These are phyloP conservation scores for Ilex asprella DNA, from an alignment of 257 asterid genomes.

Conservation along the genomic window DNA sequence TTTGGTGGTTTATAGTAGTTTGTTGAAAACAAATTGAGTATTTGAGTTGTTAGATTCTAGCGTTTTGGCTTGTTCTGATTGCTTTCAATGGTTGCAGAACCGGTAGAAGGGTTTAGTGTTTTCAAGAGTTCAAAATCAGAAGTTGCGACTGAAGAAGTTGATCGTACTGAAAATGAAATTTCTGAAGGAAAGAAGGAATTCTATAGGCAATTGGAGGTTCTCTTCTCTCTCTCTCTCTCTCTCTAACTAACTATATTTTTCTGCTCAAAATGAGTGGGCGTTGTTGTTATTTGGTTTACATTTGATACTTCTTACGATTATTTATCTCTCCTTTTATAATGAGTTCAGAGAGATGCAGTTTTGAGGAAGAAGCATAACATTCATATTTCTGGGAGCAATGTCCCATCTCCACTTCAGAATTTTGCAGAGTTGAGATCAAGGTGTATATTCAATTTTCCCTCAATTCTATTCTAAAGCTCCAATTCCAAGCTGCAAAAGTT, in stretches of 20 bases:
- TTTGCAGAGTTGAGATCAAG: slow-evolving; percentile 61
- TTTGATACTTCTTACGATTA: not conserved
- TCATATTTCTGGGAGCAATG: slow-evolving; percentile 84
- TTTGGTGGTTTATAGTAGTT: not conserved
- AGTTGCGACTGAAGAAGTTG: slow-evolving; percentile 29
- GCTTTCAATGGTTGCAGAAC: slow-evolving; percentile 26
- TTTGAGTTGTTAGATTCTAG: not conserved
- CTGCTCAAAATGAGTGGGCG: slow-evolving; percentile 1
- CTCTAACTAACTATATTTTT: slow-evolving; percentile 7
- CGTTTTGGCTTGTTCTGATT: not conserved
- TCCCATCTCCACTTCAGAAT: slow-evolving; percentile 73
- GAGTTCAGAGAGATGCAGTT: slow-evolving; percentile 59
- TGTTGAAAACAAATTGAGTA: not conserved
- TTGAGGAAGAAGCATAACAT: slow-evolving; percentile 71
- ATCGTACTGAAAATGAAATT: slow-evolving; percentile 31
- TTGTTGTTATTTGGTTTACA: not conserved
- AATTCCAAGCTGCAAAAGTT: too few relatives aligned
- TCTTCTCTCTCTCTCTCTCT: not conserved
- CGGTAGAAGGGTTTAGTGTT: slow-evolving; percentile 61
- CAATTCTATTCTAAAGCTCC: not conserved
- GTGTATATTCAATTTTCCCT: slow-evolving; percentile 24
- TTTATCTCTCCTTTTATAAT: slow-evolving; percentile 11
- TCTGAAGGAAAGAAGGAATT: slow-evolving; percentile 62
- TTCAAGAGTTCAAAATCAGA: slow-evolving; percentile 52
- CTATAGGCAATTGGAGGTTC: slow-evolving; percentile 74